These are phyloP conservation scores for Trametes cingulata DNA, from an alignment of 768 basidiomycete genomes.

Conservation along the genomic window DNA sequence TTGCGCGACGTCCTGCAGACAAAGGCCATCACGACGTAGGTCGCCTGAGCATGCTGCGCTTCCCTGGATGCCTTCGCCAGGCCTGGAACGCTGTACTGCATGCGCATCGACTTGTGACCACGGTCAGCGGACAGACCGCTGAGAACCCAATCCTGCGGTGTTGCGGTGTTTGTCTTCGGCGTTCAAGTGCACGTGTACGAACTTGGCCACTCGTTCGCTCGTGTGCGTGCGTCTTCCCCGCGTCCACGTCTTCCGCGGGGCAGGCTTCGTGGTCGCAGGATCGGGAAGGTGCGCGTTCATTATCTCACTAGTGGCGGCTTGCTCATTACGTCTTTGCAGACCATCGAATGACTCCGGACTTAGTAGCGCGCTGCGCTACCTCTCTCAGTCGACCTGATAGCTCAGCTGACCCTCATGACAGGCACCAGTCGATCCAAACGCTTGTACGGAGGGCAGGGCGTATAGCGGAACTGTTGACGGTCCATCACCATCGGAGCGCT, in stretches of 20 bases:
- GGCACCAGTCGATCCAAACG: background rate
- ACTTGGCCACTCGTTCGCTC: background rate
- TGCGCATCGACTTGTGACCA: slow-evolving; percentile 12
- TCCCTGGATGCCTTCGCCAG: background rate
- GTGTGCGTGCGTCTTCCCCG: background rate
- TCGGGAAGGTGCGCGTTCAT: background rate
- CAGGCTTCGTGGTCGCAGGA: background rate
- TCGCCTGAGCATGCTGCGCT: background rate
- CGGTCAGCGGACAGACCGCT: slow-evolving; percentile 13
- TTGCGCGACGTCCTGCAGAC: background rate
- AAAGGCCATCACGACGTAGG: slow-evolving; percentile 1
- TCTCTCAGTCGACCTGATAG: background rate
- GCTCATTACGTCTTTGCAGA: slow-evolving; percentile 3
- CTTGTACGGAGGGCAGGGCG: background rate
- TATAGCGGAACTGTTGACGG: background rate
- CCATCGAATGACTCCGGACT: background rate
- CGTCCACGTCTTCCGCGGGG: background rate
- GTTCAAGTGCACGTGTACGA: background rate
- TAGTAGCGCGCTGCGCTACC: background rate
- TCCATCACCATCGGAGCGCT: slow-evolving; percentile 8
- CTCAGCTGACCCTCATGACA: slow-evolving; percentile 4
- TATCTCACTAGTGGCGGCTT: background rate
- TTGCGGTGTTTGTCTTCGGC: slow-evolving; percentile 6
- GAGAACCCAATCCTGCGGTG: background rate
- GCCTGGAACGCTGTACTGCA: slow-evolving; percentile 9